Conservation (phyloP, 495 filamentous ascomycete species). For the Penicillium diatomitis region DNA sequence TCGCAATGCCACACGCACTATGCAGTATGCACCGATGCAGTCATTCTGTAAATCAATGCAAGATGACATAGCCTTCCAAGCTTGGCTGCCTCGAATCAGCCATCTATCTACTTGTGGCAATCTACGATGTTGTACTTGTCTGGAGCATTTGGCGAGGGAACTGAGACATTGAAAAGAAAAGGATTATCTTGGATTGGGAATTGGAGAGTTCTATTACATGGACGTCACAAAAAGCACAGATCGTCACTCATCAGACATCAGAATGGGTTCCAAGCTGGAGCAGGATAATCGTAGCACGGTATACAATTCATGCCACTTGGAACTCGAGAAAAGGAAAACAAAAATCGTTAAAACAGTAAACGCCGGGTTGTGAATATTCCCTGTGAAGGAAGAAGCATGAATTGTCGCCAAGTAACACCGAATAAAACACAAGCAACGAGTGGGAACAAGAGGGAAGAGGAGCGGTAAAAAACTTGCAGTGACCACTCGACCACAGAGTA, state of each 20-base stretch:
- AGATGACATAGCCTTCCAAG: too few species aligned
- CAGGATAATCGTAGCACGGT: slow-evolving; percentile 14
- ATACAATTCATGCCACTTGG: neutral
- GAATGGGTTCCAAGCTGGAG: slow-evolving; percentile 17
- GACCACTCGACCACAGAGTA: neutral
- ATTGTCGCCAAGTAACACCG: slow-evolving; percentile 5
- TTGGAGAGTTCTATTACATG: slow-evolving; percentile 18
- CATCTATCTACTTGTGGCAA: too few species aligned
- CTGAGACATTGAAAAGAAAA: neutral
- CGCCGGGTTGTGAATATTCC: slow-evolving; percentile 12
- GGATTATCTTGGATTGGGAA: neutral
- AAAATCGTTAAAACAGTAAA: slow-evolving; percentile 10
- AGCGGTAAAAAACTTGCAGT: neutral
- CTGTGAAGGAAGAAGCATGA: slow-evolving; percentile 8
- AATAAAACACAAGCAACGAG: neutral
- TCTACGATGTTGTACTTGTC: too few species aligned
- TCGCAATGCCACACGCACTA: too few species aligned
- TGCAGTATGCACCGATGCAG: too few species aligned
- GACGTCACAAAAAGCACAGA: slow-evolving; percentile 19
- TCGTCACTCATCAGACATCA: slow-evolving; percentile 24
- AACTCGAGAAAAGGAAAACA: slow-evolving; percentile 5
- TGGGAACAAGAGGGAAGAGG: neutral
- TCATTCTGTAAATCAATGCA: too few species aligned
- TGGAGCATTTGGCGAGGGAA: too few species aligned
- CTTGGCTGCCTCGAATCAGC: too few species aligned